Conservation (phyloP, 495 filamentous ascomycete species). For the Polyplosphaeria fusca region DNA sequence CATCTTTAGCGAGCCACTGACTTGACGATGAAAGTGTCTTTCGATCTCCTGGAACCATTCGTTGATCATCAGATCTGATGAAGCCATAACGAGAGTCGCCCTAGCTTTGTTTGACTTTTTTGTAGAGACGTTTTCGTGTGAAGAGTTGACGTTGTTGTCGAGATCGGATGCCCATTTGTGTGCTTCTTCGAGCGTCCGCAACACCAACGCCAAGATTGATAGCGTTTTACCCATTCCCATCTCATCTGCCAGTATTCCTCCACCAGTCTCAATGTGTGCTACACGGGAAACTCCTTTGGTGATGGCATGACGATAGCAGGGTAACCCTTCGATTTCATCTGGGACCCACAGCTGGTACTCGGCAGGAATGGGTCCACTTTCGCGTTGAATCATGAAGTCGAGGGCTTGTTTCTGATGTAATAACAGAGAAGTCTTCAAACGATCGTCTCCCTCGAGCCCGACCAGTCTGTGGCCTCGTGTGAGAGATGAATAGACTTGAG, state of each 20-base stretch:
- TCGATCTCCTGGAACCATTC: conserved; percentile 25
- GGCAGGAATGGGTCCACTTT: background rate
- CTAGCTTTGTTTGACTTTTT: background rate
- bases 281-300: conserved; percentile 4
- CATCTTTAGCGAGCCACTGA: background rate
- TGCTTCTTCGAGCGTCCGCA: conserved; percentile 6
- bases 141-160: background rate
- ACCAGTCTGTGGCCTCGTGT: conserved; percentile 9
- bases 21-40: conserved; percentile 8
- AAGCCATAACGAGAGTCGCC: conserved; percentile 15
- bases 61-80: conserved; percentile 23
- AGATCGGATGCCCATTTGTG: conserved; percentile 3
- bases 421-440: background rate
- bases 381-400: conserved; percentile 8
- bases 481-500: conserved; percentile 5
- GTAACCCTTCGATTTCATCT: background rate
- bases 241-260: conserved; percentile 20
- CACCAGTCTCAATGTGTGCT: background rate
- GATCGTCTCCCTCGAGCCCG: conserved; percentile 2
- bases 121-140: background rate
- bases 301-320: conserved; percentile 12
- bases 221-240: conserved; percentile 19
- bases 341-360: conserved; percentile 7
- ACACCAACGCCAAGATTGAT: conserved; percentile 1
- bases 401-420: conserved; percentile 12